These are phyloP conservation scores for Fusarium anguioides DNA, from an alignment of 2,329 filamentous ascomycete species.

Conservation along the genomic window DNA sequence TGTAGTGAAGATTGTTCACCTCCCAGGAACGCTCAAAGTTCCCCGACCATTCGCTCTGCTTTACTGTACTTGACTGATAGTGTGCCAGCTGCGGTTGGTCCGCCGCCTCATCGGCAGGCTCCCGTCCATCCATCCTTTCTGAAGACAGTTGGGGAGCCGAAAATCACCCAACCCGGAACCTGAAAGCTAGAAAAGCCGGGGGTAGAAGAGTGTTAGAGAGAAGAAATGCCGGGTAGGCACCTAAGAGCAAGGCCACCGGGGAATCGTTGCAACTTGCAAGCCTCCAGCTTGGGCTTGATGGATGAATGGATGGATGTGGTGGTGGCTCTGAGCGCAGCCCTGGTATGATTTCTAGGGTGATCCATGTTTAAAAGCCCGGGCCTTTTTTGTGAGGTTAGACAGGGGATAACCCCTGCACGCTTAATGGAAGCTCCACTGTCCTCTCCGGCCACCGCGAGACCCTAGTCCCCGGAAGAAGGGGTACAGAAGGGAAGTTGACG, in stretches of 20 bases:
- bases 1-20: conserved; percentile 12
- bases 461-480: conserved; percentile 33
- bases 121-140: conserved; percentile 8
- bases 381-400: conserved; percentile 21
- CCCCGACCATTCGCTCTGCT: conserved; percentile 7
- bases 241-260: conserved; percentile 2
- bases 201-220: conserved; percentile 19
- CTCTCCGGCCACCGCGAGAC: conserved; percentile 36
- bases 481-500: conserved; percentile 20
- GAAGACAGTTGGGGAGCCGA: conserved; percentile 18
- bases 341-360: conserved; percentile 14
- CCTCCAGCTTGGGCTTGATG: conserved; percentile 6
- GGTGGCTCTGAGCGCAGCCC: conserved; percentile 26
- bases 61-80: not conserved
- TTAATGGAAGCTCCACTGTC: conserved; percentile 34
- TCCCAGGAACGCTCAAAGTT: conserved; percentile 6
- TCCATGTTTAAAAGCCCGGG: conserved; percentile 25
- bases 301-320: not conserved
- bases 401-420: conserved; percentile 26
- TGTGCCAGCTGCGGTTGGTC: not conserved
- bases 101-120: conserved; percentile 23
- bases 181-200: conserved; percentile 28
- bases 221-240: conserved; percentile 22
- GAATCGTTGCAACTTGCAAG: conserved; percentile 21
- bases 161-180: conserved; percentile 1